Conservation (phyloP, 352 stramenopile species). For the Phytophthora pisi region DNA sequence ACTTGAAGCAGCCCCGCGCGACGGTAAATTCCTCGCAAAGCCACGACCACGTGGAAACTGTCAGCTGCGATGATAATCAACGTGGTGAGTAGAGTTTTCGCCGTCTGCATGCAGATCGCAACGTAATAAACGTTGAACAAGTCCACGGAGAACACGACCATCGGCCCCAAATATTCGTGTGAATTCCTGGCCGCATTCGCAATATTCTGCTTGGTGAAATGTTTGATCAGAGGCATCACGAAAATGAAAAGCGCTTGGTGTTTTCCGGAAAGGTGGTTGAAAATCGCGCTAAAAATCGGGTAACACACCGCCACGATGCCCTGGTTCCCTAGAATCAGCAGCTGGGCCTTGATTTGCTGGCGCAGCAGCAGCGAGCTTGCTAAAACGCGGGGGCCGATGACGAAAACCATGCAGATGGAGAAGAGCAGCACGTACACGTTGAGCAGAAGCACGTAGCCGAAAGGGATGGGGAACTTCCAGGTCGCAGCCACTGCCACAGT, state of each 20-base stretch:
- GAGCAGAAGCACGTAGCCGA: conserved; percentile 17
- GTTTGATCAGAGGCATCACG: conserved; percentile 24
- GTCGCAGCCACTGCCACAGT: conserved; percentile 9
- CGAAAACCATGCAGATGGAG: conserved; percentile 8
- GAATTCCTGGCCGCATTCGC: conserved; percentile 15
- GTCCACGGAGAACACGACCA: conserved; percentile 17
- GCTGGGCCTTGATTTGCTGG: conserved; percentile 16
- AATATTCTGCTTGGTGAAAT: conserved; percentile 28
- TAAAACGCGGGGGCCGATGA: conserved; percentile 3
- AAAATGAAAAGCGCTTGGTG: conserved; percentile 16
- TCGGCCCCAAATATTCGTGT: conserved; percentile 20
- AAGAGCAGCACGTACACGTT: conserved; percentile 11
- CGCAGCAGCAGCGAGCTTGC: conserved; percentile 2
- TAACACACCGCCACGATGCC: conserved; percentile 22
- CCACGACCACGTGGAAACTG: conserved; percentile 5
- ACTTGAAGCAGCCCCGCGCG: not conserved
- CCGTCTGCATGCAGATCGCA: conserved; percentile 14
- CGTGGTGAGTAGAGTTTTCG: conserved; percentile 3
- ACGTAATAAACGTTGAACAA: conserved; percentile 18
- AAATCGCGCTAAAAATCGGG: conserved; percentile 23
- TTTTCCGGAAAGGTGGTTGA: conserved; percentile 11
- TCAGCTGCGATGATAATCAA: conserved; percentile 8
- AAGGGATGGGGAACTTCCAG: conserved; percentile 18
- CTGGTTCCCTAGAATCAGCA: conserved; percentile 22
- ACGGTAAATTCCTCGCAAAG: conserved; percentile 13